Evolutionary conservation across 768 basidiomycete species (phyloP).

Genomic region (Calocybe gangraenosa): DNA sequence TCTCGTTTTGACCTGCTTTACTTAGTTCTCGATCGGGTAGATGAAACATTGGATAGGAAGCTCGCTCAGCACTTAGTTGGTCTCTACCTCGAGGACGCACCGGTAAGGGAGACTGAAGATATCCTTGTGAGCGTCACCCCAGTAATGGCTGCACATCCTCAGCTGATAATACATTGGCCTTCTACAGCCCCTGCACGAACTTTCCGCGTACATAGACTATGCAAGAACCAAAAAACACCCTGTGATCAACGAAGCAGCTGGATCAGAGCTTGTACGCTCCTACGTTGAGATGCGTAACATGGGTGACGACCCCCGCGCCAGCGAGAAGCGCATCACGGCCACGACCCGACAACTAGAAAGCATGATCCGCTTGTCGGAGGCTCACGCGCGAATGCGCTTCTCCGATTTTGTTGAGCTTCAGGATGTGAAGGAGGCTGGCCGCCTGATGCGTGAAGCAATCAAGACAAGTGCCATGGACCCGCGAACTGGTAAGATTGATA

Average conservation of each 20-base stretch:
- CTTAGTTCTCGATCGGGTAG: slow-evolving; percentile 91
- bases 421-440: slow-evolving; percentile 87
- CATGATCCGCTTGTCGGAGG: slow-evolving; percentile 95
- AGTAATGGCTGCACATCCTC: neutral
- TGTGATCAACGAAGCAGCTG: slow-evolving; percentile 79
- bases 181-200: slow-evolving; percentile 78
- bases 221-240: slow-evolving; percentile 86
- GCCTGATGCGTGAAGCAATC: slow-evolving; percentile 97
- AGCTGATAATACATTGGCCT: neutral
- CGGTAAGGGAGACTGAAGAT: slow-evolving; percentile 60
- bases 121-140: slow-evolving; percentile 58
- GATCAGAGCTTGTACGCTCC: slow-evolving; percentile 75
- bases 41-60: slow-evolving; percentile 80
- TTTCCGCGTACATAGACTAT: slow-evolving; percentile 94
- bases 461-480: slow-evolving; percentile 95
- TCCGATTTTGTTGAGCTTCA: slow-evolving; percentile 78
- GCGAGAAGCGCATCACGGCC: slow-evolving; percentile 94
- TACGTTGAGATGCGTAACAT: slow-evolving; percentile 95
- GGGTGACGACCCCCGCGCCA: slow-evolving; percentile 81
- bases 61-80: slow-evolving; percentile 92
- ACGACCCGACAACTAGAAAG: slow-evolving; percentile 97
- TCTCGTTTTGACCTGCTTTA: slow-evolving; percentile 97
- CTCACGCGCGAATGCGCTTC: slow-evolving; percentile 95
- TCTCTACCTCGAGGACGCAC: slow-evolving; percentile 89
- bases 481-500: slow-evolving; percentile 94